These are phyloP conservation scores for Parachlorella kessleri DNA, from an alignment of 139 green algal genomes.

Conservation along the genomic window DNA sequence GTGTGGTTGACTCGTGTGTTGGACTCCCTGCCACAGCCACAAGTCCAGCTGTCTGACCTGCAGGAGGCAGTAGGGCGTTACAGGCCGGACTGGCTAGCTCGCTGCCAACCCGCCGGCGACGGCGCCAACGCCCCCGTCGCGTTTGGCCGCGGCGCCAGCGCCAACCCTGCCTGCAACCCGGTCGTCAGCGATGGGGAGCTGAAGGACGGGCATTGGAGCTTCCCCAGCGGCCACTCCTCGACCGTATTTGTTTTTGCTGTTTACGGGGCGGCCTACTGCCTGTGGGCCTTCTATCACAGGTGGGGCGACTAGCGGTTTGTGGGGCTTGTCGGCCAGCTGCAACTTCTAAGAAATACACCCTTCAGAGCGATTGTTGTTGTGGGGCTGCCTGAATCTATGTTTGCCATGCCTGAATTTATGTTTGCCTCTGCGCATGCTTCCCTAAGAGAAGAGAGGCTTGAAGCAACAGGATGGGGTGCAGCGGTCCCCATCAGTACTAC, in stretches of 20 bases:
- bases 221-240: constrained; percentile 35
- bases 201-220: constrained; percentile 31
- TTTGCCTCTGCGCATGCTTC: background rate
- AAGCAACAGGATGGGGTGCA: too few species aligned
- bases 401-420: background rate
- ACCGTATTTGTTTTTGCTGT: constrained; percentile 26
- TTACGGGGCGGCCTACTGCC: constrained; percentile 11
- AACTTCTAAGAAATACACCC: background rate
- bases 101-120: constrained; percentile 21
- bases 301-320: too few species aligned
- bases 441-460: too few species aligned
- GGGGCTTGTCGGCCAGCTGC: too few species aligned
- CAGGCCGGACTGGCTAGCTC: constrained; percentile 33
- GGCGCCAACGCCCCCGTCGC: background rate
- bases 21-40: too few species aligned
- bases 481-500: too few species aligned
- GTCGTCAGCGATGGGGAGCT: constrained; percentile 6
- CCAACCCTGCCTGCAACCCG: constrained; percentile 25
- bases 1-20: too few species aligned
- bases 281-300: constrained; percentile 11
- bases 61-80: constrained; percentile 24
- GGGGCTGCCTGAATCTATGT: background rate
- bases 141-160: constrained; percentile 12
- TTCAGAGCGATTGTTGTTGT: too few species aligned
- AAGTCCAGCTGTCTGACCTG: background rate